Conservation (phyloP, 257 asterid species). For the Gynochthodes officinalis region DNA sequence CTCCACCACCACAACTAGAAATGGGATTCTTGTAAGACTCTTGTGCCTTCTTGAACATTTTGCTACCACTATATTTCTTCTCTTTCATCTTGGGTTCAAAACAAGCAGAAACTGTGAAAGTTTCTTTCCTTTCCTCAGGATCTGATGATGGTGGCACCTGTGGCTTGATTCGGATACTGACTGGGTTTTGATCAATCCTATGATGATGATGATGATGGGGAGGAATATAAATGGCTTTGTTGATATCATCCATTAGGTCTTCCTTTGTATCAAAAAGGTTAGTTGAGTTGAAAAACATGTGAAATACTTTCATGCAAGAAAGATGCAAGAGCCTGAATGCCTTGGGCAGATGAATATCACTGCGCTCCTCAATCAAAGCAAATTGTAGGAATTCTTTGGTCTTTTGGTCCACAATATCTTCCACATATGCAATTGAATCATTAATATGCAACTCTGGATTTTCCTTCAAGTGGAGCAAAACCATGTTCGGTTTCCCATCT, state of each 20-base stretch:
- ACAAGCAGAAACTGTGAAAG: not conserved
- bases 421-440: constrained; percentile 38
- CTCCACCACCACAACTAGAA: not conserved
- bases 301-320: constrained; percentile 42
- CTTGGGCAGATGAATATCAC: constrained; percentile 28
- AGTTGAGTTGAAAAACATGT: constrained; percentile 51
- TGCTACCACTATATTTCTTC: not conserved
- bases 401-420: constrained; percentile 22
- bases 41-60: not conserved
- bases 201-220: too few relatives aligned
- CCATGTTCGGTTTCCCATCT: constrained; percentile 54
- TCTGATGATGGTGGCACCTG: not conserved
- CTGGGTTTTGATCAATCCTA: not conserved
- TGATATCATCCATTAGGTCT: constrained; percentile 40
- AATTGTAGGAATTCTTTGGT: constrained; percentile 40
- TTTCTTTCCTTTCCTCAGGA: not conserved
- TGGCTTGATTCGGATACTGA: not conserved
- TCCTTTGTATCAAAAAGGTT: constrained; percentile 42
- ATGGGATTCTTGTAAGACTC: not conserved
- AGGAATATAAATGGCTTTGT: constrained; percentile 52
- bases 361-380: constrained; percentile 25
- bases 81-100: not conserved
- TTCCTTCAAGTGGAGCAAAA: constrained; percentile 38
- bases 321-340: constrained; percentile 43
- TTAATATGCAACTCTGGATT: constrained; percentile 28